phyloP scores from a whole-genome alignment of 306 rosid species.

The Vicia sativa region DNA sequence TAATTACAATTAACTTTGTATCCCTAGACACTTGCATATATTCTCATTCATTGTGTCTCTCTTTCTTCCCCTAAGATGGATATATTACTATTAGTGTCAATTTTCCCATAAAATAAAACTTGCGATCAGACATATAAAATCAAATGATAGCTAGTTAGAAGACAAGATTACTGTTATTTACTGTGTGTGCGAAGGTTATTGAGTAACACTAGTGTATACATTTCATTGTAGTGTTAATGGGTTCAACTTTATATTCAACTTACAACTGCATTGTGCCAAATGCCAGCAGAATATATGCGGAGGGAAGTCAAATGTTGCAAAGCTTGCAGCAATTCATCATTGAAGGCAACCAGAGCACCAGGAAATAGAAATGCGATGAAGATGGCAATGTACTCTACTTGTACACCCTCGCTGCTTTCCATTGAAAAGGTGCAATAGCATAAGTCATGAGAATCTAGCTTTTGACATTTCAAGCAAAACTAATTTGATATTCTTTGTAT shows the following conservation, averaged over 20 bases:
- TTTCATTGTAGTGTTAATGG: constrained; percentile 27
- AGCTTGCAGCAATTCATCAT: constrained; percentile 56
- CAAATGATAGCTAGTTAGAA: neutral
- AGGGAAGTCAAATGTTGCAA: constrained; percentile 60
- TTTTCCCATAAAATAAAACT: neutral
- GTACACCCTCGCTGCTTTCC: constrained; percentile 82
- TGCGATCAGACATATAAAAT: neutral
- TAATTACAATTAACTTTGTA: neutral
- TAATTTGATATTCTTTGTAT: constrained; percentile 36
- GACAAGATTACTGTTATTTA: constrained; percentile 2
- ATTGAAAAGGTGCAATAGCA: constrained; percentile 48
- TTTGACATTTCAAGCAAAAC: constrained; percentile 47
- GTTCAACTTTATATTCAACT: constrained; percentile 41
- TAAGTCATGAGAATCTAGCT: constrained; percentile 53
- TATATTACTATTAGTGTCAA: neutral
- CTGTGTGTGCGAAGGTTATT: neutral
- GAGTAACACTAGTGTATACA: constrained; percentile 11
- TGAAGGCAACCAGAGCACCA: constrained; percentile 86
- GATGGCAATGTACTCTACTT: constrained; percentile 78
- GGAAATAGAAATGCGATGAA: constrained; percentile 82
- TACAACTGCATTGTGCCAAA: constrained; percentile 97
- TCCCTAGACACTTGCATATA: neutral
- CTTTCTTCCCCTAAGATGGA: constrained; percentile 9
- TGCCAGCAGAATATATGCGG: constrained; percentile 84
- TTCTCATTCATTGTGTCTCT: neutral